Evolutionary conservation across 2,329 filamentous ascomycete species (phyloP), one percentile per base, ranked within the genome.

Genomic region (Madurella fahalii): DNA sequence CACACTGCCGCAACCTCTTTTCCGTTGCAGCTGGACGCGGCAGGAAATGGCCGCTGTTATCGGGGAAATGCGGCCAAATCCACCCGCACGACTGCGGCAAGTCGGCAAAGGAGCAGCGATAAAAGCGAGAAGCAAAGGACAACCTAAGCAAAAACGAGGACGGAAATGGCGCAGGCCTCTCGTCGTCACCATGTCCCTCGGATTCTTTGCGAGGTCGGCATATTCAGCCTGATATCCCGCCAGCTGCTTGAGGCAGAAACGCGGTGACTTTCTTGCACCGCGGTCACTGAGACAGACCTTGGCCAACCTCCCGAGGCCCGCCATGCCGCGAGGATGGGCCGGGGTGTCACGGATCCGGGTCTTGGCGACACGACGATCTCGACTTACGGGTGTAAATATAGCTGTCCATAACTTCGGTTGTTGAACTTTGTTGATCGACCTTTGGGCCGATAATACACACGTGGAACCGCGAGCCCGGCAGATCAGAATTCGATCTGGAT

Each of bases 51-150:
- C 48, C 17, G 40, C 40, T 45, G 39, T 25, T 31, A 40, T 54
- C 60, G 60, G 60, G 60, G 59, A 60, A 61, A 54, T 61, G 54
- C 62, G 62, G 62, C 56, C 62, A 50, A 62, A 61, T 58, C 57
- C 32, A 15, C 52, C 59, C 56, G 61, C 52, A 44, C 47, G 57
- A 59, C 56, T 58, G 51, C 57, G 58, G 60, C 45, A 56, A 16
- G 43, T 30, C 54, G 53, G 56, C 47, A 47, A 34, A 32, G 16
- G 25, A 15, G 25, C 34, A 45, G 41, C 39, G 50, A 53, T 30
- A 48, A 17, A 40, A 50, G 43, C 46, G 49, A 50, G 31, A 49
- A 48, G 40, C 25, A 52, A 34, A 40, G 15, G 12, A 39, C 47
- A 45, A 7, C 37, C 5, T 15, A 17, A 53, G 4, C 34, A 9